Evolutionary conservation across 768 basidiomycete genomes (phyloP), one percentile per base, ranked within the genome.

Genomic region (Glaciozyma martinii): DNA sequence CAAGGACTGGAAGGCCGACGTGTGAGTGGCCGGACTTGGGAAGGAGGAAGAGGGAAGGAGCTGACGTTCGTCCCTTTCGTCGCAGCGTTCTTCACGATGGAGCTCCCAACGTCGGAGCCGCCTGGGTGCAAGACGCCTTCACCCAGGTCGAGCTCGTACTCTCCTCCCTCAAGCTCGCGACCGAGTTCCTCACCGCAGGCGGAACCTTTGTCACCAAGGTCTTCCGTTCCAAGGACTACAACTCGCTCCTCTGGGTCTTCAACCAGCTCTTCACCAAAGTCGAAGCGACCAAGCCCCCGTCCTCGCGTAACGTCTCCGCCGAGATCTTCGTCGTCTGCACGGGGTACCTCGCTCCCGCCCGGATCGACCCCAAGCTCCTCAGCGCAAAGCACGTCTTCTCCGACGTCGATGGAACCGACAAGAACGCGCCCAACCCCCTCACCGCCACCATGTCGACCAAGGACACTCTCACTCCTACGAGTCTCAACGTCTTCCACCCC

Each of bases 311-410:
- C 79, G 95, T 99, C 52, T 99, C 95, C 52, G 95, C 95, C 18
- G 95, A 99, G 78, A 99, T 99, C 75, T 99, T 99, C 81, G 95
- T 99, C 72, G 90, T 97, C 57, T 99, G 95, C 77, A 87, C 86
- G 62, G 90, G 89, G 63, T 99, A 90, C 79, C 82, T 90, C 63
- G 91, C 93, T 13, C 95, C 95, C 4, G 91, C 89, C 77, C 82
- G 87, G 72, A 94, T 99, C 72, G 95, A 99, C 74, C 92, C 94
- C 19, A 95, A 94, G 78, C 95, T 99, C 78, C 85, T 99, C 67
- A 93, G 97, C 76, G 90, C 94, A 5, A 90, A 86, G 75, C 90
- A 97, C 74, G 95, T 99, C 68, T 99, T 99, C 82, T 93, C 95
- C 76, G 94, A 97, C 58, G 79, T 89, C 27, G 79, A 84, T 59